These are phyloP conservation scores for Alternaria triticina DNA, from an alignment of 2,329 filamentous ascomycete species.

Conservation along the genomic window DNA sequence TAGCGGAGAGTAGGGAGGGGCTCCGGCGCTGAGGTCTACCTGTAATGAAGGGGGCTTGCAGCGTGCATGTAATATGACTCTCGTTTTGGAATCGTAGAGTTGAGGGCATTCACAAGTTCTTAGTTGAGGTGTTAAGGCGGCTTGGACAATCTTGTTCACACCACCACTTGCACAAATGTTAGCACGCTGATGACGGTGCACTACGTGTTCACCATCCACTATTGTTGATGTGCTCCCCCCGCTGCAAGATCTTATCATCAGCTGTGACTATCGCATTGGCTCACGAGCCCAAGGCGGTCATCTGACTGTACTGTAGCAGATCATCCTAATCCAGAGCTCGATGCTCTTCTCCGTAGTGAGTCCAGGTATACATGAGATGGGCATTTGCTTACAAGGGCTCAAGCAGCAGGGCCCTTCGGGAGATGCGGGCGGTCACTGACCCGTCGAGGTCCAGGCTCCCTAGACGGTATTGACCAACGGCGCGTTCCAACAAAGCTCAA, in stretches of 20 bases:
- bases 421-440: conserved; percentile 9
- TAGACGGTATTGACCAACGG: conserved; percentile 4
- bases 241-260: not conserved
- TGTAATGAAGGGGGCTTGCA: conserved; percentile 16
- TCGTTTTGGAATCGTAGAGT: conserved; percentile 3
- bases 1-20: conserved; percentile 35
- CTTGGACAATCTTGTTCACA: not conserved
- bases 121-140: conserved; percentile 6
- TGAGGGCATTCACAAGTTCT: conserved; percentile 4
- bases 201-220: not conserved
- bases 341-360: not conserved
- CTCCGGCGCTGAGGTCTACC: conserved; percentile 24
- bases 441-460: conserved; percentile 5
- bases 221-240: not conserved
- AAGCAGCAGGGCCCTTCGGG: not conserved
- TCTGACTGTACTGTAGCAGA: not conserved
- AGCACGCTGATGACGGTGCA: not conserved
- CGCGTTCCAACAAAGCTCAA: conserved; percentile 14
- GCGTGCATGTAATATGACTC: conserved; percentile 13
- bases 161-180: not conserved
- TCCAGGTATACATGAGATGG: not conserved
- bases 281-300: not conserved
- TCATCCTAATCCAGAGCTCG: not conserved
- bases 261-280: not conserved
- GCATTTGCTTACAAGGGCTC: conserved; percentile 1